Percentiles rank a stretch among this genome's conserved stretches.
Conservation (phyloP, 2,329 filamentous ascomycete genomes). For the Coniochaeta hoffmannii region DNA sequence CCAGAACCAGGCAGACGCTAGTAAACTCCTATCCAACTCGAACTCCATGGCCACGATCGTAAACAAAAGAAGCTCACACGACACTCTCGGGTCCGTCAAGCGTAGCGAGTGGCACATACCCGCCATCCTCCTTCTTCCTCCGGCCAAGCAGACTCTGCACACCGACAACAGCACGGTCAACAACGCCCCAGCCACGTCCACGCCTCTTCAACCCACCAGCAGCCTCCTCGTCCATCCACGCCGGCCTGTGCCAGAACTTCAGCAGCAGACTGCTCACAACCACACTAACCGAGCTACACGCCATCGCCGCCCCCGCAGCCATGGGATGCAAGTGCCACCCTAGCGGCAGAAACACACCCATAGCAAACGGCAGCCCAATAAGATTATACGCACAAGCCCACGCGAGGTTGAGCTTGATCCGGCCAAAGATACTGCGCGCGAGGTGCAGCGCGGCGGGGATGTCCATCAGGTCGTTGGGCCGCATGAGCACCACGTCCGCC, state of each 20-base stretch:
- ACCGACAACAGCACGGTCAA: conserved; percentile 33
- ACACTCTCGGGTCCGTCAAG: conserved; percentile 29
- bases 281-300: conserved; percentile 80
- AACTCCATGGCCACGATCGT: neutral
- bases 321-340: conserved; percentile 86
- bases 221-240: conserved; percentile 62
- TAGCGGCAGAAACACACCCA: conserved; percentile 90
- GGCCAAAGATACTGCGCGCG: conserved; percentile 74
- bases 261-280: conserved; percentile 77
- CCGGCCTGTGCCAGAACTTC: conserved; percentile 77
- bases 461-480: conserved; percentile 81
- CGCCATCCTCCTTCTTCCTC: conserved; percentile 37
- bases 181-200: conserved; percentile 31
- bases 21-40: neutral
- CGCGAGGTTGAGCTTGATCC: conserved; percentile 87
- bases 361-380: conserved; percentile 87
- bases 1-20: neutral
- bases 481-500: conserved; percentile 93
- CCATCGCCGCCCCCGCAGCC: conserved; percentile 93
- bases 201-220: conserved; percentile 26
- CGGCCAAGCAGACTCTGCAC: conserved; percentile 31
- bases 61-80: conserved; percentile 5
- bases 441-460: conserved; percentile 84
- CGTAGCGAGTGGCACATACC: conserved; percentile 52
- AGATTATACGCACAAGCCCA: conserved; percentile 95